Evolutionary conservation across 2,329 filamentous ascomycete species (phyloP).

Genomic region (Stachybotrys echinatus): DNA sequence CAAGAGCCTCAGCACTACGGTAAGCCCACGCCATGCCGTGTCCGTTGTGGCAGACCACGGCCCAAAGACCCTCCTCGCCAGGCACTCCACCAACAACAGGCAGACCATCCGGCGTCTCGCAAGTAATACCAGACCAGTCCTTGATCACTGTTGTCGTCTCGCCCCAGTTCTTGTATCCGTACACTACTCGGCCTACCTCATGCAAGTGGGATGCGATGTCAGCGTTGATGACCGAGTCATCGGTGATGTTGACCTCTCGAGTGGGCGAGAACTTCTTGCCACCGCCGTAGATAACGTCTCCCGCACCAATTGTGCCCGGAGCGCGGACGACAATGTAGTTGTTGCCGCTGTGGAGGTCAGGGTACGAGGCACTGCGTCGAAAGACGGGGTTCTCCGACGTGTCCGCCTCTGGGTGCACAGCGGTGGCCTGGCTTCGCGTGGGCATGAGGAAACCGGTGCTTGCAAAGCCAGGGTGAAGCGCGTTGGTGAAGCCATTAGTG

Average conservation of each 20-base stretch:
- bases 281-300: constrained; percentile 22
- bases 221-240: constrained; percentile 48
- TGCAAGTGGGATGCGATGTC: constrained; percentile 42
- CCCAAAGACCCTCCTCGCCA: constrained; percentile 41
- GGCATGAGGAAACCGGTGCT: constrained; percentile 39
- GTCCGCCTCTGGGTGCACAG: constrained; percentile 25
- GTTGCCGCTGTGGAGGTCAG: constrained; percentile 26
- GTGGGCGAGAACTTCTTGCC: constrained; percentile 17
- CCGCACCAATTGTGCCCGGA: constrained; percentile 10
- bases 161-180: constrained; percentile 42
- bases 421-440: constrained; percentile 43
- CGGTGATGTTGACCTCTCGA: constrained; percentile 26
- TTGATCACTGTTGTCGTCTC: constrained; percentile 34
- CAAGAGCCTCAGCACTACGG: constrained; percentile 53
- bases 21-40: constrained; percentile 63
- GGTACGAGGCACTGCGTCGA: constrained; percentile 12
- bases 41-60: constrained; percentile 58
- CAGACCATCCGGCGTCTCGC: constrained; percentile 45
- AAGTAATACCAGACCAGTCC: constrained; percentile 54
- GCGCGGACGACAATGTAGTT: constrained; percentile 25
- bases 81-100: constrained; percentile 47
- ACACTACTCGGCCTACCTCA: constrained; percentile 34
- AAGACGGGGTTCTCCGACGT: constrained; percentile 14
- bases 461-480: constrained; percentile 35
- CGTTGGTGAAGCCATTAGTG: constrained; percentile 48